Percentiles rank a stretch among this genome's conserved stretches.
phyloP scores from a whole-genome alignment of 2,329 filamentous ascomycete genomes.

The Apiospora phragmitis region DNA sequence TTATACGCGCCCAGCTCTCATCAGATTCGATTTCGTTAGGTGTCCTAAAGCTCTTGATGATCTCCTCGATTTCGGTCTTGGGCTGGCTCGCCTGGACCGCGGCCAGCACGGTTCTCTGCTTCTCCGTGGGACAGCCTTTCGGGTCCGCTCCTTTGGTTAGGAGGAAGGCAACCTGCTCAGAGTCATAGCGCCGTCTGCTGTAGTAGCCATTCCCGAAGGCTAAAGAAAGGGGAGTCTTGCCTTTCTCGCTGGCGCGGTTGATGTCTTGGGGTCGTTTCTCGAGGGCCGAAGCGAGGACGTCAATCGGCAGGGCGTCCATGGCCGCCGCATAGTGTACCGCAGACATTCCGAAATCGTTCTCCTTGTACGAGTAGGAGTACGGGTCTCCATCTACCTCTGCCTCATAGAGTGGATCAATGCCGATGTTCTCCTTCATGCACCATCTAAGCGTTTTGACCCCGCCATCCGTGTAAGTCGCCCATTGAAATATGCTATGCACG shows the following conservation, averaged over 20 bases:
- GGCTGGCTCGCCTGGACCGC: neutral
- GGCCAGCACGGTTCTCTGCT: neutral
- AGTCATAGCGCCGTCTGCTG: neutral
- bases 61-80: neutral
- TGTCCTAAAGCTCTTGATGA: neutral
- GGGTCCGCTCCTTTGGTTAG: neutral
- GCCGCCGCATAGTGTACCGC: neutral
- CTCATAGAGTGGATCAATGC: neutral
- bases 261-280: neutral
- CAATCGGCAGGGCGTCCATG: neutral
- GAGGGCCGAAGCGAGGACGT: neutral
- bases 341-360: neutral
- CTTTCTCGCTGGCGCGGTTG: neutral
- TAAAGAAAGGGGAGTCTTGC: neutral
- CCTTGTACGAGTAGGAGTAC: too few relatives aligned
- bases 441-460: neutral
- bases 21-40: neutral
- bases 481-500: neutral
- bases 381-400: neutral
- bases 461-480: too few relatives aligned
- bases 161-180: neutral
- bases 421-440: neutral
- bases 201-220: neutral
- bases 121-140: neutral
- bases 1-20: neutral